These are phyloP conservation scores for Kodamaea derodonti DNA, from an alignment of 1,139 yeast genomes.

Conservation along the genomic window DNA sequence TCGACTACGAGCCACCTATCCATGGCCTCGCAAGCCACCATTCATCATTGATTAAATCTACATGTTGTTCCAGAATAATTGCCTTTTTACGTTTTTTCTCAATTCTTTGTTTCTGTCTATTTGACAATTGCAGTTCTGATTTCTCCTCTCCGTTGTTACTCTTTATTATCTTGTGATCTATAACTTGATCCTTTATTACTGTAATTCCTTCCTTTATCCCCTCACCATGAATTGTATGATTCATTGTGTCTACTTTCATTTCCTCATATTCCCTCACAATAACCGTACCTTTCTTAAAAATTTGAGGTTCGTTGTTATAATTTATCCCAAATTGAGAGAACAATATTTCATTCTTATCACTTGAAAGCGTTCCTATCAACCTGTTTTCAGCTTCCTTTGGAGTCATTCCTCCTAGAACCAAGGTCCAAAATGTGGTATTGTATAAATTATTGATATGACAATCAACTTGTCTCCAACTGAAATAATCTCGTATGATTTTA, in stretches of 20 bases:
- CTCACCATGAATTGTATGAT: not conserved
- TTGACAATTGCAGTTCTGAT: constrained; percentile 14
- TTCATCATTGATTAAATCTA: constrained; percentile 53
- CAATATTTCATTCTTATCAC: constrained; percentile 84
- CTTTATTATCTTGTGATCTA: not conserved
- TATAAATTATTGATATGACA: constrained; percentile 93
- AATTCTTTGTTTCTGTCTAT: constrained; percentile 49
- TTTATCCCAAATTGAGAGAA: constrained; percentile 77
- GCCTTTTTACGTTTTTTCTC: constrained; percentile 50
- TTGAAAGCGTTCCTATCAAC: constrained; percentile 69
- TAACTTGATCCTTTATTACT: not conserved
- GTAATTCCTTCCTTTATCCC: constrained; percentile 3
- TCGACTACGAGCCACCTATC: too few relatives aligned
- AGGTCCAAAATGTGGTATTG: constrained; percentile 89
- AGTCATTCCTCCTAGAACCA: constrained; percentile 71
- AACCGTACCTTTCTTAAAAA: constrained; percentile 82
- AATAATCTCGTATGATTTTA: constrained; percentile 66
- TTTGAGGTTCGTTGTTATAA: constrained; percentile 86
- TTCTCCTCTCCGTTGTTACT: constrained; percentile 8
- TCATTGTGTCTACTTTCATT: constrained; percentile 2
- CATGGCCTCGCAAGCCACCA: constrained; percentile 39
- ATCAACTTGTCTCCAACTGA: constrained; percentile 95
- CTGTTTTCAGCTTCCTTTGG: constrained; percentile 76
- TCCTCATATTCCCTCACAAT: constrained; percentile 50
- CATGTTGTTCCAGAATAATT: constrained; percentile 42